Percentiles rank a stretch among this genome's conserved stretches.
These are phyloP conservation scores for Avicennia marina DNA, from an alignment of 257 asterid genomes.

Conservation along the genomic window DNA sequence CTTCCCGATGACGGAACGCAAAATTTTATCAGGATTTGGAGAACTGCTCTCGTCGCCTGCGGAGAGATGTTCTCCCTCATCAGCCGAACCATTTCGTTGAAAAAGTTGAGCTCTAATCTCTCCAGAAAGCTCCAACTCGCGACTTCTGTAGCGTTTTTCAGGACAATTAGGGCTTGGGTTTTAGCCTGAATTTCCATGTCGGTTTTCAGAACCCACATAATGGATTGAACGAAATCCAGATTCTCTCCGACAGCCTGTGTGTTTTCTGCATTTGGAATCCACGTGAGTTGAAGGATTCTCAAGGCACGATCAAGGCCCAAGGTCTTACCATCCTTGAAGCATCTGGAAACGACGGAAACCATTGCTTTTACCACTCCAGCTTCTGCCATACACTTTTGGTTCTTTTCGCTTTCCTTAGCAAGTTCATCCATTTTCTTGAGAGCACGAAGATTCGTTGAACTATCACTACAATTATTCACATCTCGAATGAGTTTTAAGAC, in stretches of 20 bases:
- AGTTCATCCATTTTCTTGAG: constrained; percentile 47
- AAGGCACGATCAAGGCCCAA: constrained; percentile 48
- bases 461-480: constrained; percentile 9
- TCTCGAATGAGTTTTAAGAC: constrained; percentile 52
- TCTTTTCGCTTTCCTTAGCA: constrained; percentile 42
- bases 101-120: constrained; percentile 30
- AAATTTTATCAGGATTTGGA: constrained; percentile 43
- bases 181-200: constrained; percentile 19
- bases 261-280: constrained; percentile 44
- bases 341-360: constrained; percentile 32
- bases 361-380: constrained; percentile 46
- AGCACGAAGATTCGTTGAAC: constrained; percentile 10
- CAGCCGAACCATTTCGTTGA: constrained; percentile 27
- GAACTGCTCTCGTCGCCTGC: constrained; percentile 30
- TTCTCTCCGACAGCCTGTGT: constrained; percentile 37
- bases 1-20: constrained; percentile 43
- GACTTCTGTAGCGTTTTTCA: constrained; percentile 31
- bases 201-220: constrained; percentile 39
- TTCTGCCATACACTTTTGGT: constrained; percentile 54
- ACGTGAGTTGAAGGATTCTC: constrained; percentile 40
- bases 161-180: constrained; percentile 33
- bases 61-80: constrained; percentile 12
- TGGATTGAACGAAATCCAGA: constrained; percentile 32
- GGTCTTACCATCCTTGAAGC: constrained; percentile 27
- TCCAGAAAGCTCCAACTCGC: constrained; percentile 25